These are phyloP conservation scores for Zangia roseola DNA, from an alignment of 768 basidiomycete species.

Conservation along the genomic window DNA sequence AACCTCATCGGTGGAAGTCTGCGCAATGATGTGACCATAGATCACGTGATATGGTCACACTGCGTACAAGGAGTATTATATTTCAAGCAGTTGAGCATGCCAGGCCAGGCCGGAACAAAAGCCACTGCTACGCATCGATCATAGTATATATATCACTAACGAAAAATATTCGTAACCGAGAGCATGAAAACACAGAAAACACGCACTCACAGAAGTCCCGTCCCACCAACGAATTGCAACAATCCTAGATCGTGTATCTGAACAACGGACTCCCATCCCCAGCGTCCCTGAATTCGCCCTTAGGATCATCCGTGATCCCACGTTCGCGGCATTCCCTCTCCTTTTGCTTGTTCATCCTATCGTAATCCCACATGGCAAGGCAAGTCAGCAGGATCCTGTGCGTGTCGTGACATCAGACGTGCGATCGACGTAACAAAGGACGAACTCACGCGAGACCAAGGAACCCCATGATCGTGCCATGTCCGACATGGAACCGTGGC, in stretches of 20 bases:
- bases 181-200: too few species aligned
- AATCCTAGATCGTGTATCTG: slow-evolving; percentile 33
- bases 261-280: slow-evolving; percentile 53
- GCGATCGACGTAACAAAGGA: slow-evolving; percentile 15
- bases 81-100: too few species aligned
- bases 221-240: too few species aligned
- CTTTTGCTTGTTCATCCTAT: slow-evolving; percentile 45
- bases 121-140: too few species aligned
- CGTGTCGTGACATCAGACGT: slow-evolving; percentile 15
- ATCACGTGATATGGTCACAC: too few species aligned
- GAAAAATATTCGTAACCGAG: too few species aligned
- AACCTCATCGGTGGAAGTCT: too few species aligned
- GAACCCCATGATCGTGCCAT: slow-evolving; percentile 28
- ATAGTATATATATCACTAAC: too few species aligned
- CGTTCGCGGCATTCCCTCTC: slow-evolving; percentile 40
- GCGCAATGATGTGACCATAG: too few species aligned
- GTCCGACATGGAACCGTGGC: slow-evolving; percentile 32
- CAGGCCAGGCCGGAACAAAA: too few species aligned
- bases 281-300: slow-evolving; percentile 41
- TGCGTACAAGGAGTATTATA: too few species aligned
- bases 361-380: slow-evolving; percentile 45
- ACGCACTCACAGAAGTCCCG: too few species aligned
- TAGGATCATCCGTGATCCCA: slow-evolving; percentile 38
- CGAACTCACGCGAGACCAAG: slow-evolving; percentile 16
- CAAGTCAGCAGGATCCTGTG: slow-evolving; percentile 36